Percentiles rank a stretch among this genome's conserved stretches.
Conservation (phyloP, 257 asterid species). For the Solanum appendiculatum region DNA sequence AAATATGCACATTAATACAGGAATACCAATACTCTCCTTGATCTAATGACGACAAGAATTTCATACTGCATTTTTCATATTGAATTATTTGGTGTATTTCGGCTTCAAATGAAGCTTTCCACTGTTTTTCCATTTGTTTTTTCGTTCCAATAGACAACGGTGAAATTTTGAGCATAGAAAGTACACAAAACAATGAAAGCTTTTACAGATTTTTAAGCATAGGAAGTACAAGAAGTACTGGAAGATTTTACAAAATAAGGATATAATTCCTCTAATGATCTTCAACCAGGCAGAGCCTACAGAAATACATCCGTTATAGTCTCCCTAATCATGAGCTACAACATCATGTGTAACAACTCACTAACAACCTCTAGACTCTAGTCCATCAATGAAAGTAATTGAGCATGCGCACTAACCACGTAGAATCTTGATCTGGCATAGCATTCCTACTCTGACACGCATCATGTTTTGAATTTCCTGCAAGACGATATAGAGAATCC, state of each 20-base stretch:
- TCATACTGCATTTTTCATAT: background rate
- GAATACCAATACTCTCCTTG: background rate
- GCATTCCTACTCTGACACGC: background rate
- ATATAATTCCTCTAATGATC: background rate
- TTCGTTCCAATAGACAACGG: background rate
- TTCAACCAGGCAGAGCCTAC: background rate
- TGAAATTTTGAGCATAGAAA: background rate
- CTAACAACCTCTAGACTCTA: background rate
- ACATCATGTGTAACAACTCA: background rate
- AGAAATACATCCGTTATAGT: background rate
- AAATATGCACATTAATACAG: background rate
- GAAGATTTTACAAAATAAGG: background rate
- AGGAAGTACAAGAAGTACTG: background rate
- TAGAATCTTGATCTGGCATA: background rate
- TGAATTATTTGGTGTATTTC: background rate
- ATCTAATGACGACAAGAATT: background rate
- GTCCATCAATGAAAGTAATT: background rate
- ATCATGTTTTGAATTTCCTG: constrained; percentile 33
- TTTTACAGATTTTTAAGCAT: background rate
- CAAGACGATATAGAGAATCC: constrained; percentile 49
- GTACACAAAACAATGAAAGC: background rate
- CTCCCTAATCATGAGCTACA: background rate
- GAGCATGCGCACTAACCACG: background rate
- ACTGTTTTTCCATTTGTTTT: background rate
- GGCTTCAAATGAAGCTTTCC: background rate